Conservation (phyloP, 805 yeast genomes). For the Saccharomycopsis schoenii region DNA sequence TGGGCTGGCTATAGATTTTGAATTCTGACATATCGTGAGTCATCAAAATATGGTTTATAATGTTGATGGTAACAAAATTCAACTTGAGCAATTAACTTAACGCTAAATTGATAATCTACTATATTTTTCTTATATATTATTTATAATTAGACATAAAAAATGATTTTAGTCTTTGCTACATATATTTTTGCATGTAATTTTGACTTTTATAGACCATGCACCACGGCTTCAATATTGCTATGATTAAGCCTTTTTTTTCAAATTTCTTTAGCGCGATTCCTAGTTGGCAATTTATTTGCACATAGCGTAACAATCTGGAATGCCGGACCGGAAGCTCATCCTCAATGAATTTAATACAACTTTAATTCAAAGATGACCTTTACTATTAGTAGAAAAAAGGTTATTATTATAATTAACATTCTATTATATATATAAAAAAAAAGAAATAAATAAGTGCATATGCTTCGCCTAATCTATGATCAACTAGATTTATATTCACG, state of each 20-base stretch:
- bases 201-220: too few relatives aligned
- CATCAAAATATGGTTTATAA: not conserved
- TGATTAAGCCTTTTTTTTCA: not conserved
- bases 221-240: not conserved
- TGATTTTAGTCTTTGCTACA: too few relatives aligned
- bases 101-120: not conserved
- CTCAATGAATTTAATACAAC: not conserved
- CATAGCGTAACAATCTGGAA: not conserved
- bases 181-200: too few relatives aligned
- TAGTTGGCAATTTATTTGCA: not conserved
- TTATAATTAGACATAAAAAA: too few relatives aligned
- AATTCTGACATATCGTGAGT: not conserved
- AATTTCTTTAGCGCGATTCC: not conserved
- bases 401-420: not conserved
- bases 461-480: not conserved
- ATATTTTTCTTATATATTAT: not conserved
- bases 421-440: not conserved
- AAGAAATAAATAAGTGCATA: not conserved
- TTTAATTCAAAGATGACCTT: too few relatives aligned
- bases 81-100: not conserved
- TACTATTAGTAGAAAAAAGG: too few relatives aligned
- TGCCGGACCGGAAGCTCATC: not conserved
- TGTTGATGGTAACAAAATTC: too few relatives aligned
- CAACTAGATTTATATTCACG: constrained; percentile 64
- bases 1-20: not conserved